Conservation (phyloP, 1,284 basidiomycete species). For the Pterulicium gracile region DNA sequence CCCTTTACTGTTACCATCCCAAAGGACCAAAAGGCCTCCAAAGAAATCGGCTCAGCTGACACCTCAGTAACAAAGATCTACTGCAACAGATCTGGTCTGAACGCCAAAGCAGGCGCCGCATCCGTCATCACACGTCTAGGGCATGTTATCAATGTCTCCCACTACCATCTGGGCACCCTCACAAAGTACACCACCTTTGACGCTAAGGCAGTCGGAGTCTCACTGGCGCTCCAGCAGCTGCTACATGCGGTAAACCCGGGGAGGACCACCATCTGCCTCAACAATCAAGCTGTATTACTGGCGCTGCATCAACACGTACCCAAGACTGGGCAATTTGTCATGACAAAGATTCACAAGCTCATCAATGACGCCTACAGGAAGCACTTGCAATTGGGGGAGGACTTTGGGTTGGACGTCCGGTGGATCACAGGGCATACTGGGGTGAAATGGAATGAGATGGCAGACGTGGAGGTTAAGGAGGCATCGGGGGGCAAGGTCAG, state of each 20-base stretch:
- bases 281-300: slow-evolving; percentile 16
- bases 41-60: neutral
- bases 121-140: slow-evolving; percentile 11
- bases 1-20: slow-evolving; percentile 6
- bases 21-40: slow-evolving; percentile 8
- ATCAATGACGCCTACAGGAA: neutral
- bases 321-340: slow-evolving; percentile 3
- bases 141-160: neutral
- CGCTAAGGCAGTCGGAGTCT: slow-evolving; percentile 14
- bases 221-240: slow-evolving; percentile 14
- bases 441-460: slow-evolving; percentile 16
- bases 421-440: slow-evolving; percentile 18
- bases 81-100: slow-evolving; percentile 16
- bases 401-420: too few species aligned
- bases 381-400: slow-evolving; percentile 7
- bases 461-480: slow-evolving; percentile 17
- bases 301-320: slow-evolving; percentile 13
- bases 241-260: neutral
- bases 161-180: slow-evolving; percentile 12
- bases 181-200: slow-evolving; percentile 15
- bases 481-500: slow-evolving; percentile 13
- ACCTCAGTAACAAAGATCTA: slow-evolving; percentile 13
- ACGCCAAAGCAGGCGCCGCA: slow-evolving; percentile 15
- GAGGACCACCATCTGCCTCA: slow-evolving; percentile 6
- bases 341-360: neutral